These are phyloP conservation scores for Irpex sp. DNA, from an alignment of 1,284 basidiomycete genomes.

Conservation along the genomic window DNA sequence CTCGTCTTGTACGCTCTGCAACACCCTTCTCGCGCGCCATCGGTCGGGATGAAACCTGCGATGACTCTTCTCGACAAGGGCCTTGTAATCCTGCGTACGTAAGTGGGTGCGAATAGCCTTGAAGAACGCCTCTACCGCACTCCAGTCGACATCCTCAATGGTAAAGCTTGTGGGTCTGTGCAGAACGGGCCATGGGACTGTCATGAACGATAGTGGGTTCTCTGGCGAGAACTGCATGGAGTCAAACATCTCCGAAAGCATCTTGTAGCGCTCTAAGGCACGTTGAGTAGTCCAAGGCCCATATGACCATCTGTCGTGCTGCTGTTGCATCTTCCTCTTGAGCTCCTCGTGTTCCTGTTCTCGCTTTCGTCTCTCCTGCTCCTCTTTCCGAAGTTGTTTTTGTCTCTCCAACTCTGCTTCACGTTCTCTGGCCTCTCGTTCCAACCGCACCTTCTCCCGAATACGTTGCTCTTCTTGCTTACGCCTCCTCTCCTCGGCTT, in stretches of 20 bases:
- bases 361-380: slow-evolving; percentile 16
- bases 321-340: slow-evolving; percentile 25
- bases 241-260: slow-evolving; percentile 60
- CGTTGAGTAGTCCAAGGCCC: slow-evolving; percentile 56
- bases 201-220: slow-evolving; percentile 50
- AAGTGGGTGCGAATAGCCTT: slow-evolving; percentile 43
- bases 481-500: slow-evolving; percentile 36
- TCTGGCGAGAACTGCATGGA: slow-evolving; percentile 47
- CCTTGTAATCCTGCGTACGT: slow-evolving; percentile 55
- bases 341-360: slow-evolving; percentile 24
- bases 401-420: slow-evolving; percentile 40
- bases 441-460: slow-evolving; percentile 34
- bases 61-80: slow-evolving; percentile 64
- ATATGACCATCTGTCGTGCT: slow-evolving; percentile 45
- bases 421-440: slow-evolving; percentile 39
- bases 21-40: slow-evolving; percentile 53
- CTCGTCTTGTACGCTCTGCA: slow-evolving; percentile 50
- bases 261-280: slow-evolving; percentile 63
- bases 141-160: slow-evolving; percentile 65
- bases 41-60: slow-evolving; percentile 67
- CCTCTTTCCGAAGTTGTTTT: slow-evolving; percentile 28
- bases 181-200: slow-evolving; percentile 71
- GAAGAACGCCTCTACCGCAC: slow-evolving; percentile 69
- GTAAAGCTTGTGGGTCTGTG: slow-evolving; percentile 44
- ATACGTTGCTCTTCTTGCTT: slow-evolving; percentile 32